Evolutionary conservation across 768 basidiomycete species (phyloP), one percentile per base, ranked within the genome.

Genomic region (Multifurca ochricompacta): DNA sequence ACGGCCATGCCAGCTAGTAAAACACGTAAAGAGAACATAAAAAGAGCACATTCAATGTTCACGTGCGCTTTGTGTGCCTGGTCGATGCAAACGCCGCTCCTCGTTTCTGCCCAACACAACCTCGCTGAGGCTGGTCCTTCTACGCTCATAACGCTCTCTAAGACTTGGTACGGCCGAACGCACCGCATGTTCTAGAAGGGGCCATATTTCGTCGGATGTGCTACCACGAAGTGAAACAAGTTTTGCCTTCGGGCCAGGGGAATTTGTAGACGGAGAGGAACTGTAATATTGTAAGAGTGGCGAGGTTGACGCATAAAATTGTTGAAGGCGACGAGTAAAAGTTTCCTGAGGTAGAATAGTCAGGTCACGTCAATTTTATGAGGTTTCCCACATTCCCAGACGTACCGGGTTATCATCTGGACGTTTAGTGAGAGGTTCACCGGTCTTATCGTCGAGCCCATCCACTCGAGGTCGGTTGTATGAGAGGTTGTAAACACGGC

Each of bases 151-250:
- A 16, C 78, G 77, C 66, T 82, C 79, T 54, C 73, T 76, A 54
- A 89, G 64, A 4, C 66, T 63, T 3, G 88, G 85, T 64, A 87
- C 87, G 2, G 75, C 67, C 23, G 71, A 69, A 47, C 73, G 71
- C 21, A 92, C 72, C 19, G 79, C 71, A 40, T 69, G 69, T 58
- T 91, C 89, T 10, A 95, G 75, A 59, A 83, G 72, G 2, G 88
- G 90, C 91, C 91, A 94, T 59, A 94, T 93, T 67, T 92, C 88
- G 63, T 93, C 87, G 3, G 87, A 89, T 7, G 89, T 88, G 51
- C 74, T 70, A 3, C 91, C 91, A 18, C 76, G 73, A 28, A 95
- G 67, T 3, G 82, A 81, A 40, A 77, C 74, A 9, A 88, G 63
- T 48, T 76, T 75, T 16, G 83, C 67, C 46, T 70, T 72, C 25